Conservation (phyloP, 106 monocot species). For the Alisma plantagoaquatica region DNA sequence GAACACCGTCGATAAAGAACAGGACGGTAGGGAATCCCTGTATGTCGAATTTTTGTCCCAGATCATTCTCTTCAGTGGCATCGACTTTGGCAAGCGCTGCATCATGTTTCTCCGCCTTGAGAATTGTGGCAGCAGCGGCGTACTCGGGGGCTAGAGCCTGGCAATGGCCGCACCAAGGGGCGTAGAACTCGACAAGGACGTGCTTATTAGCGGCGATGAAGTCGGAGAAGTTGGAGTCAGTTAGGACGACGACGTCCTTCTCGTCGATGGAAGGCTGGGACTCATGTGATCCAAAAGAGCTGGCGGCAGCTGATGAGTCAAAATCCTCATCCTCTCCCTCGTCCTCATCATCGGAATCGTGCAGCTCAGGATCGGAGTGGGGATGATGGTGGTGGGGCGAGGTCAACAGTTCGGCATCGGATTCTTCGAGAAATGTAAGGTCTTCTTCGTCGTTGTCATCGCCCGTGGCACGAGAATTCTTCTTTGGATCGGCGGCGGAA, state of each 20-base stretch:
- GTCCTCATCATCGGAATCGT: constrained; percentile 3
- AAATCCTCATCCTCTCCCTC: constrained; percentile 12
- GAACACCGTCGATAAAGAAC: constrained; percentile 79
- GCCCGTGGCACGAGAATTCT: no score
- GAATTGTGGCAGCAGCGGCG: constrained; percentile 72
- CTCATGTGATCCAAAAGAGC: background rate
- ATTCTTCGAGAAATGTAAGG: constrained; percentile 65
- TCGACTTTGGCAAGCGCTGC: constrained; percentile 88
- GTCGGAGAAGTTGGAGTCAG: constrained; percentile 57
- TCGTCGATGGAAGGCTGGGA: constrained; percentile 44
- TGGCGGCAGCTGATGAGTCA: constrained; percentile 11
- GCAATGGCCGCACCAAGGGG: constrained; percentile 98
- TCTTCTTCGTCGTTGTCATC: constrained; percentile 40
- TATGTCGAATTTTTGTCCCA: constrained; percentile 74
- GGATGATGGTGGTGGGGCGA: background rate
- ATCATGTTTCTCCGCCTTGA: constrained; percentile 31
- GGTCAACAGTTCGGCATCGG: background rate
- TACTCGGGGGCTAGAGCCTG: constrained; percentile 83
- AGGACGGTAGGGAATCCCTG: constrained; percentile 89
- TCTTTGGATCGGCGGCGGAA: constrained; percentile 7
- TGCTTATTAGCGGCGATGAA: constrained; percentile 47
- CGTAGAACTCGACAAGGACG: constrained; percentile 98
- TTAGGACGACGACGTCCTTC: constrained; percentile 73
- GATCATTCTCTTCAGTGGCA: constrained; percentile 83
- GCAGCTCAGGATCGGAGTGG: constrained; percentile 17